phyloP scores from a whole-genome alignment of 306 rosid genomes.

The Oxytropis ochrocephala region DNA sequence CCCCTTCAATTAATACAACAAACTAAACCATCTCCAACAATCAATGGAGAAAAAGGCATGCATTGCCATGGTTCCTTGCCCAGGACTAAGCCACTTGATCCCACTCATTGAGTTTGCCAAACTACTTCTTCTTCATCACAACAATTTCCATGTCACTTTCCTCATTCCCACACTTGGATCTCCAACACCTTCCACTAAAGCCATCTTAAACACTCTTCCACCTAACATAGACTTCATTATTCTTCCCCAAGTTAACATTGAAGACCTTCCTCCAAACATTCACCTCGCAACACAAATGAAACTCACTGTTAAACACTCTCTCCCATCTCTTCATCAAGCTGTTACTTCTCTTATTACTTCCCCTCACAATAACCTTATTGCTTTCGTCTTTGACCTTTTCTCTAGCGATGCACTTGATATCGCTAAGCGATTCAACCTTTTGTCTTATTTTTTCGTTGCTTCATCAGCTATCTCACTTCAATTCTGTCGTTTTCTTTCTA shows the following conservation, averaged over 20 bases:
- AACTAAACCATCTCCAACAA: no score
- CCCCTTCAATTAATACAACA: no score
- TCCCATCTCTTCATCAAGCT: background rate
- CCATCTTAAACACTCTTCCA: slow-evolving; percentile 4
- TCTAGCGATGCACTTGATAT: background rate
- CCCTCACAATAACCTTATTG: background rate
- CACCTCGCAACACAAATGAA: background rate
- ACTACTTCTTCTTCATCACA: background rate
- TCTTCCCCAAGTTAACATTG: slow-evolving; percentile 1
- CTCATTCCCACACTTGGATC: slow-evolving; percentile 6
- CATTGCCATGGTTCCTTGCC: slow-evolving; percentile 26
- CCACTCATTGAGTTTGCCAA: slow-evolving; percentile 22
- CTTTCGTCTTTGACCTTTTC: background rate
- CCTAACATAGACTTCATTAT: background rate
- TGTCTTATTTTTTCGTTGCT: background rate
- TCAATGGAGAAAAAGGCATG: slow-evolving; percentile 6
- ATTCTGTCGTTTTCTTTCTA: background rate
- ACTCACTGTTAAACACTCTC: background rate
- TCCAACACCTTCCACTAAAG: background rate
- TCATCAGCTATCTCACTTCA: background rate
- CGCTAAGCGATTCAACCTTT: slow-evolving; percentile 18
- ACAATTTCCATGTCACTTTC: background rate
- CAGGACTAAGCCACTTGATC: slow-evolving; percentile 18
- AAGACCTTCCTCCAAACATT: background rate
- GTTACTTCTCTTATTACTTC: background rate